Evolutionary conservation across 179 eudicot species (phyloP), one percentile per base, ranked within the genome.

Genomic region (Heliamphora ciliata): DNA sequence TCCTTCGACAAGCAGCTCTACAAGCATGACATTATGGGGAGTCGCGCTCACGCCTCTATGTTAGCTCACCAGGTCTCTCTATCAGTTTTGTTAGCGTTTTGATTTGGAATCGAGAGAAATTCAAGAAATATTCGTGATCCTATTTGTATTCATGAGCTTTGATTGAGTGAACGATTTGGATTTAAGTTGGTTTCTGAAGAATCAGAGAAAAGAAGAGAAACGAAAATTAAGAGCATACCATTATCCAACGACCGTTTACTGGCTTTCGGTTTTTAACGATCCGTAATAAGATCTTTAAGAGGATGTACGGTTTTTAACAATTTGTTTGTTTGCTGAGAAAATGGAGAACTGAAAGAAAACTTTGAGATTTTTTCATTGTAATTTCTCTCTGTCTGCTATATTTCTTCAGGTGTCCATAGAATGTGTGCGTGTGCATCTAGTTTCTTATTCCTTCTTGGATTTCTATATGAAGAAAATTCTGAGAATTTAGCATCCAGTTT

Each of bases 31-130:
- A 93, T 97, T 31, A 87, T 87, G 92, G 99, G 97, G 2, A 92
- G 97, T 61, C 90, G 93, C 0, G 98, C 99, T 46, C 99, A 97
- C 69, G 99, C 99, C 72, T 74, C 93, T 17, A 97, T 97, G 99
- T 98, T 97, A 68, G 97, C 98, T 74, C 84, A 85, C 14, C 95
- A 97, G 97, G 98, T 97, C 24, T n/a, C 1, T 44, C 24, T 21
- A 56, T 18, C 60, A 5, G 40, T 52, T 14, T 13, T 80, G 0
- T 82, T 67, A 70, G 69, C 60, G 78, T 58, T 63, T 65, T 7
- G 59, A 74, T 65, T 58, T 11, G 10, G 67, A 48, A 6, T 40
- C 11, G 48, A 9, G 6, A 6, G 6, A 31, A 21, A n/a, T 11
- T n/a, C 44, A 47, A 24, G 50, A 11, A 56, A 11, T 24, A 8